These are phyloP conservation scores for Angomonas ambiguus DNA, from an alignment of 208 protist species.

Conservation along the genomic window DNA sequence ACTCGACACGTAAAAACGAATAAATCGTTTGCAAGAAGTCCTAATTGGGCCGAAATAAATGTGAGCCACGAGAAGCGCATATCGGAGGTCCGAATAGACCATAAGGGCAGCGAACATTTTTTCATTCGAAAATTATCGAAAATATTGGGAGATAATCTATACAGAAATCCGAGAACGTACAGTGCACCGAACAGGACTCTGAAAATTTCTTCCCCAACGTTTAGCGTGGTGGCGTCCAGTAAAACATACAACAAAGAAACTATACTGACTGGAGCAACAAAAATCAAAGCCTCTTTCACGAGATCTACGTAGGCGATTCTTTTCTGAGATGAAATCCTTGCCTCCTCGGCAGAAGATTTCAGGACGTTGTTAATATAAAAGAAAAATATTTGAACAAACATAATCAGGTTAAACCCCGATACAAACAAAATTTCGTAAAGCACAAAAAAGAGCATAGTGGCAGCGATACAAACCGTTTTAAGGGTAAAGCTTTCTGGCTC, in stretches of 20 bases:
- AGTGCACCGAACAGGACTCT: constrained; percentile 46
- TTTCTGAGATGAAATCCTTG: constrained; percentile 20
- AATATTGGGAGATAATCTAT: constrained; percentile 73
- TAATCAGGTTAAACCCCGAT: constrained; percentile 48
- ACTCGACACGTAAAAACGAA: constrained; percentile 83
- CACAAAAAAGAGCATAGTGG: constrained; percentile 56
- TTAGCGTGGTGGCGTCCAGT: background rate
- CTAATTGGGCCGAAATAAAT: constrained; percentile 36
- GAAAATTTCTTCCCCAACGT: constrained; percentile 36
- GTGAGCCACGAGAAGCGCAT: constrained; percentile 13
- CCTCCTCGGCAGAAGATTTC: constrained; percentile 41
- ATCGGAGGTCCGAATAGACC: constrained; percentile 29
- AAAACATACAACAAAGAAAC: constrained; percentile 13
- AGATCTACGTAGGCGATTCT: constrained; percentile 67
- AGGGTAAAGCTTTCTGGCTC: constrained; percentile 16
- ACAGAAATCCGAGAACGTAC: constrained; percentile 68
- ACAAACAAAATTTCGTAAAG: constrained; percentile 54
- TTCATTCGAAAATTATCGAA: constrained; percentile 69
- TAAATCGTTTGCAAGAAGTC: constrained; percentile 72
- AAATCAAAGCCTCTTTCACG: constrained; percentile 34
- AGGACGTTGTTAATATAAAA: constrained; percentile 36
- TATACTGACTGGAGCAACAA: constrained; percentile 29
- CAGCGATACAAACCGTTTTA: constrained; percentile 27
- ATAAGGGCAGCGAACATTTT: constrained; percentile 63
- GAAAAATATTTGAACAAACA: constrained; percentile 61